These are phyloP conservation scores for Drosera spatulata DNA, from an alignment of 179 eudicot species.

Conservation along the genomic window DNA sequence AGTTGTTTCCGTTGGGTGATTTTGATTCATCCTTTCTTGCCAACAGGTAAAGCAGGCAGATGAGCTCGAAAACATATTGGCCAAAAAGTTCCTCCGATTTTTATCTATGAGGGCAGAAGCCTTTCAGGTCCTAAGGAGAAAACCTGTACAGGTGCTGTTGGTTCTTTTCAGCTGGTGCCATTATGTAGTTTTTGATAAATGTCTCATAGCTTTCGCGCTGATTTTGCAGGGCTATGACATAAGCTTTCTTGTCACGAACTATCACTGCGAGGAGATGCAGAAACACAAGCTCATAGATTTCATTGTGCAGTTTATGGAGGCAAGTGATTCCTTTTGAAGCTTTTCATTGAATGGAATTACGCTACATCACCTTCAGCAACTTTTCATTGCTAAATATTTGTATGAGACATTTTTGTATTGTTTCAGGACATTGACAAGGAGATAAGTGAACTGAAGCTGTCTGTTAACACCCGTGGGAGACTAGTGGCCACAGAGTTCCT, in stretches of 20 bases:
- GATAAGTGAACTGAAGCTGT: constrained; percentile 78
- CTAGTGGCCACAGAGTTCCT: constrained; percentile 92
- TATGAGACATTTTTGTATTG: not conserved
- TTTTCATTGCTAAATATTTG: not conserved
- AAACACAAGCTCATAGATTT: constrained; percentile 92
- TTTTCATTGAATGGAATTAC: not conserved
- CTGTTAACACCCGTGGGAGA: constrained; percentile 90
- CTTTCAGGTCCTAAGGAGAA: constrained; percentile 91
- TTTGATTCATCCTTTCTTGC: constrained; percentile 6
- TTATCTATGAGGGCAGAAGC: constrained; percentile 98
- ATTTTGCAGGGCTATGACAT: constrained; percentile 89
- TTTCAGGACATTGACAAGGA: constrained; percentile 96
- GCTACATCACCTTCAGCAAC: not conserved
- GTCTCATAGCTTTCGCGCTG: not conserved
- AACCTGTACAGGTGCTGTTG: constrained; percentile 77
- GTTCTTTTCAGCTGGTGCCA: no score
- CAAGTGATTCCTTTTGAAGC: constrained; percentile 12
- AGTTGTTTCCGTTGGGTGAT: no score
- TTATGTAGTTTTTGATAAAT: no score
- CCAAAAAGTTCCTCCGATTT: constrained; percentile 94
- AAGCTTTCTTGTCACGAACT: constrained; percentile 94
- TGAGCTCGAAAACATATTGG: constrained; percentile 90
- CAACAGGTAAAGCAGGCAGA: constrained; percentile 89
- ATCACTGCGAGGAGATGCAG: constrained; percentile 97
- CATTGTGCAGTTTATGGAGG: constrained; percentile 99